Evolutionary conservation across 2,329 filamentous ascomycete genomes (phyloP), one percentile per base, ranked within the genome.

Genomic region (Laburnicola sp.): DNA sequence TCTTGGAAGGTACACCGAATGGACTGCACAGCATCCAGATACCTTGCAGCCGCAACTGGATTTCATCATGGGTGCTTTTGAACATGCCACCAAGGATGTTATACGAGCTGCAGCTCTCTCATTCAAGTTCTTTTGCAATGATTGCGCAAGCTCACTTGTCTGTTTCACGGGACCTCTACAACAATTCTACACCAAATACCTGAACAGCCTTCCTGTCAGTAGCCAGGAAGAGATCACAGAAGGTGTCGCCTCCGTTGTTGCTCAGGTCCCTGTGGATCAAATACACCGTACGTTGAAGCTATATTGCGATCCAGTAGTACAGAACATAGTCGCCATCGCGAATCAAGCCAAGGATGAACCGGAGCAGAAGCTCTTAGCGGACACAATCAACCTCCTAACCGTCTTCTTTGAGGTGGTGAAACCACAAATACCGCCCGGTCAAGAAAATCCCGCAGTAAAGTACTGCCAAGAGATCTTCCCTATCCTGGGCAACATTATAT

Each of bases 171-270:
- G 86, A 6, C 90, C 96, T 64, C 80, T 99, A 11, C 94, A 99
- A 72, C 82, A 86, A 3, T 99, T 99, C 72, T 99, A 97, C 72
- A 86, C 96, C 65, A 86, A 89, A 58, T 87, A 96, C 40, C 81
- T 97, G 32, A 90, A 96, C 71, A 89, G 87, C 62, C 80, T 99
- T 11, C 92, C 92, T 6, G 84, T 87, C 9, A 80, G 85, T 38
- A 97, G 93, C 69, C 92, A 97, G 74, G 92, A 97, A 71, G 94
- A 99, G 73, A 84, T 99, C 43, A 97, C 94, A 0, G 93, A 99
- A 70, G 94, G 94, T 58, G 92, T 97, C 39, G 92, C 94, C 8
- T 89, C 86, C 42, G 92, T 99, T 11, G 86, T 99, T 46, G 89
- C 91, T 8, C 91, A 88, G 44, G 92, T 97, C 69, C 90, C 91